Percentiles rank a stretch among this genome's conserved stretches.
Conservation (phyloP, 2,329 filamentous ascomycete genomes). For the Beauveria bassiana region DNA sequence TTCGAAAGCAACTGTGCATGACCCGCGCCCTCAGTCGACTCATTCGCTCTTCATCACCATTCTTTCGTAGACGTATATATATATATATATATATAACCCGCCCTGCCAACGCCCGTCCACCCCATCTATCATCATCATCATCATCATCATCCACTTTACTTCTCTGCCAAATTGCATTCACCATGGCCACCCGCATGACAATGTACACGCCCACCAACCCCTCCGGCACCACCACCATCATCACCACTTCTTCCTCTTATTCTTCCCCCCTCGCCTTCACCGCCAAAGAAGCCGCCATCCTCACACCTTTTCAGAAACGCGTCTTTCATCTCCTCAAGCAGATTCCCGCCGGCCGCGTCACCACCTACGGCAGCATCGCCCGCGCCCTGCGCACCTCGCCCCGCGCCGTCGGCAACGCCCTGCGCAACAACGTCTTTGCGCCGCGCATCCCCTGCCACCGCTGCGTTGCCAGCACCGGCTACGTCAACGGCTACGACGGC, state of each 20-base stretch:
- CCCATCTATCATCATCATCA: background rate
- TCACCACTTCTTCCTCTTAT: background rate
- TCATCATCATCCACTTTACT: background rate
- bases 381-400: constrained; percentile 9
- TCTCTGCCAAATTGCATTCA: background rate
- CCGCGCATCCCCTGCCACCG: constrained; percentile 12
- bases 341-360: constrained; percentile 11
- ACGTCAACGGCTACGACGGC: constrained; percentile 12
- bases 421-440: constrained; percentile 10
- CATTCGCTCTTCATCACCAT: background rate
- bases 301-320: constrained; percentile 9
- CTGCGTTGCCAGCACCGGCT: constrained; percentile 10
- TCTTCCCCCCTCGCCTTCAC: background rate
- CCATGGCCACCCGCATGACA: constrained; percentile 7
- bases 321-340: constrained; percentile 7
- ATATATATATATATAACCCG: background rate
- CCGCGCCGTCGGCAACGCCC: constrained; percentile 13
- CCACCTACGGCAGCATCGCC: constrained; percentile 10
- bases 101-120: too few relatives aligned
- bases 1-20: constrained; percentile 1
- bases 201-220: constrained; percentile 9
- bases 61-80: background rate
- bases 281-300: background rate
- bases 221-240: background rate
- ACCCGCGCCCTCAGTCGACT: background rate